Base-by-base conservation (phyloP, 2,329 filamentous ascomycete genomes). In the Macrophomina pseudophaseolina region DNA sequence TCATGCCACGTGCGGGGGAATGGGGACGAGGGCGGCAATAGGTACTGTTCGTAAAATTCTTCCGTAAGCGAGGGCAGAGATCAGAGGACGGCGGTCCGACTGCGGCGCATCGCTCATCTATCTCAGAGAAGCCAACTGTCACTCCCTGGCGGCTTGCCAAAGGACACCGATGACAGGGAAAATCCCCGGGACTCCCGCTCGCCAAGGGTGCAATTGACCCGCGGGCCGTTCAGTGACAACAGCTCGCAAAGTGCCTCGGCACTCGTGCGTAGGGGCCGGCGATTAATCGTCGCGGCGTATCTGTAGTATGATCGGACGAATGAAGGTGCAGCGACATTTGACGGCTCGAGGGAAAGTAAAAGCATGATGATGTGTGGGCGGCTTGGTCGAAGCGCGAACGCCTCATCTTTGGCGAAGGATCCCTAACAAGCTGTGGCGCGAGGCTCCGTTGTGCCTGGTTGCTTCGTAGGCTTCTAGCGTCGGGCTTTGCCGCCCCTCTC, bases 401-500 rank as follows among this genome's bases (percentile, higher is more conserved):
- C 42, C 42, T n/a, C 42, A 5, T 9, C 11, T n/a, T 9, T 14
- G 16, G 42, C 42, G 16, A 44, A 14, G 9, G 18, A 30, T 30
- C 48, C 48, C 48, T 51, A 18, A 14, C 23, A 51, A 51, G 48
- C 48, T 51, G 48, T 51, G 48, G 48, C 18, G 48, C 23, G 30
- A 9, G 48, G 48, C 28, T 51, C 18, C 1, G 23, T 23, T 23
- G 23, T 23, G 23, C 23, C 23, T 23, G 23, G 23, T 23, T 38
- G 35, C 35, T 38, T 38, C 35, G 23, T 23, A 5, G 18, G 18
- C 28, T 32, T 52, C 30, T 33, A 52, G 49, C 30, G 28, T 52
- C 49, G 49, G 49, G 49, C 49, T 52, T 52, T 52, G 49, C 49
- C 49, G 46, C 23, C n/a, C 23, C 23, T 14, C 16, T 49, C 46